Percentiles rank a stretch among this genome's conserved stretches.
Evolutionary conservation across 2,329 filamentous ascomycete genomes (phyloP).

Genomic region (Fusarium vanettenii): DNA sequence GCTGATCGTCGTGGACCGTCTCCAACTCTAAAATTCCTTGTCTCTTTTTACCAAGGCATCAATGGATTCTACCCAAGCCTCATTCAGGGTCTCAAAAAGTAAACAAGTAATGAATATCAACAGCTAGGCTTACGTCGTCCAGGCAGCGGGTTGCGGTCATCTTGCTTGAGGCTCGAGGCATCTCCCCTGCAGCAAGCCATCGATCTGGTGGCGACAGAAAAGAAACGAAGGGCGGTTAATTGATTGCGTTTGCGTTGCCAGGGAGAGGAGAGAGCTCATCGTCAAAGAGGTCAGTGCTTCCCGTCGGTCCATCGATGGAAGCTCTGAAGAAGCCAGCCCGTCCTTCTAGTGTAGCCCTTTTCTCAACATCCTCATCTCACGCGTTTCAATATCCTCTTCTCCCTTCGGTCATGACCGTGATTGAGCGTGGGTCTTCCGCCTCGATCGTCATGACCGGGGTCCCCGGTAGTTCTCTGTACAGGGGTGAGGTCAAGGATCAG

Average conservation of each 20-base stretch:
- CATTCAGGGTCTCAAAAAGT: constrained; percentile 1
- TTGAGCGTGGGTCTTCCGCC: constrained; percentile 15
- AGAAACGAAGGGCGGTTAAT: neutral
- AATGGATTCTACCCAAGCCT: neutral
- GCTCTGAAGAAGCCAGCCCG: constrained; percentile 13
- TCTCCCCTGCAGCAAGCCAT: constrained; percentile 7
- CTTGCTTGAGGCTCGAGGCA: constrained; percentile 17
- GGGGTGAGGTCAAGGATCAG: constrained; percentile 3
- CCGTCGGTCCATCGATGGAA: constrained; percentile 21
- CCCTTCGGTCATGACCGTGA: constrained; percentile 39
- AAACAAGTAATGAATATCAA: constrained; percentile 7
- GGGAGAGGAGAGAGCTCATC: neutral
- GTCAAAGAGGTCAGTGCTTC: constrained; percentile 10
- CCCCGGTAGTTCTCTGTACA: constrained; percentile 17
- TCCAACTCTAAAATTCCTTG: constrained; percentile 13
- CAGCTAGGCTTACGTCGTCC: constrained; percentile 11
- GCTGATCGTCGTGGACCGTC: constrained; percentile 20
- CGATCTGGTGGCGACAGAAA: neutral
- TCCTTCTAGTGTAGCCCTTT: constrained; percentile 19
- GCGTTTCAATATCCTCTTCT: constrained; percentile 12
- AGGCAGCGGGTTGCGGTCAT: constrained; percentile 8
- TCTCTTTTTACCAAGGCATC: constrained; percentile 20
- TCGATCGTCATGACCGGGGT: constrained; percentile 27
- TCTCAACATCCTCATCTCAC: constrained; percentile 7
- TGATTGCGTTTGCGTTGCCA: neutral